A percentile compares a stretch with the other conserved stretches of the same genome.
Evolutionary conservation across 257 asterid genomes (phyloP).

Genomic region (Lycium barbarum): DNA sequence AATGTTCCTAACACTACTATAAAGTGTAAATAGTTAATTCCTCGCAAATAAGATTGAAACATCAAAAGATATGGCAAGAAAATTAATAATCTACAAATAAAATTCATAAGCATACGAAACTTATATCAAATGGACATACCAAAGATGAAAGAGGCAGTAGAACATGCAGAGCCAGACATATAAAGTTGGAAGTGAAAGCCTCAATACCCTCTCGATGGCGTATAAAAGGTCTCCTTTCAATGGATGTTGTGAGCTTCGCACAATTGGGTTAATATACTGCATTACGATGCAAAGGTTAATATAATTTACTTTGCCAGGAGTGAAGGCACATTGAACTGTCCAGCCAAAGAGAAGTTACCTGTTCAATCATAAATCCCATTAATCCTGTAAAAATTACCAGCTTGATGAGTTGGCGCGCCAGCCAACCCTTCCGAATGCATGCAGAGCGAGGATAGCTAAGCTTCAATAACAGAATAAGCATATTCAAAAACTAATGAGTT

Average conservation of each 20-base stretch:
- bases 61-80: background rate
- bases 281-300: slow-evolving; percentile 35
- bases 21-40: background rate
- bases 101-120: background rate
- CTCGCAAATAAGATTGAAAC: background rate
- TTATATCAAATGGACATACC: slow-evolving; percentile 58
- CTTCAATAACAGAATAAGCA: slow-evolving; percentile 51
- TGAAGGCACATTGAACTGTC: background rate
- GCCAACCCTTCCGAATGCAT: slow-evolving; percentile 95
- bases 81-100: background rate
- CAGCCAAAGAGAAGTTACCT: slow-evolving; percentile 56
- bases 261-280: slow-evolving; percentile 98
- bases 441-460: slow-evolving; percentile 90
- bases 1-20: slow-evolving; percentile 9
- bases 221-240: slow-evolving; percentile 84
- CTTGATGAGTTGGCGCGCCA: slow-evolving; percentile 84
- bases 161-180: slow-evolving; percentile 99
- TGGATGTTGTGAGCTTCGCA: slow-evolving; percentile 92
- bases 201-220: slow-evolving; percentile 93
- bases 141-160: slow-evolving; percentile 93
- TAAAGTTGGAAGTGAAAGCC: slow-evolving; percentile 95
- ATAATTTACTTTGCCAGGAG: slow-evolving; percentile 12
- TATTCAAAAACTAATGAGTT: background rate
- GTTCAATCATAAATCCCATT: slow-evolving; percentile 92
- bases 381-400: slow-evolving; percentile 87